A percentile compares a stretch with the other conserved stretches of the same genome.
Conservation (phyloP, 371 early-diverging fungal species). For the Apophysomyces ossiformis region DNA sequence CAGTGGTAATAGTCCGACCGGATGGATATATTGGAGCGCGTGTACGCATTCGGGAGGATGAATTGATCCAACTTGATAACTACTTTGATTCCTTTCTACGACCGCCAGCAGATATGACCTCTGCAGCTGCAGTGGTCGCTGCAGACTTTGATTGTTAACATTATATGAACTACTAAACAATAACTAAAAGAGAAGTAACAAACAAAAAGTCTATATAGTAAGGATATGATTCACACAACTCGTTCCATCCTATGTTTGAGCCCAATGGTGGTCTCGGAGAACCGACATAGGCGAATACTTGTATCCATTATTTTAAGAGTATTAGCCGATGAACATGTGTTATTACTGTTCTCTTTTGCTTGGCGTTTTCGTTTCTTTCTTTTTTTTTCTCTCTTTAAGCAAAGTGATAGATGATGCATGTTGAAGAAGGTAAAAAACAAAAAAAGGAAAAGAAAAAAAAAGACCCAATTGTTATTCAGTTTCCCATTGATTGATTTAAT, state of each 20-base stretch:
- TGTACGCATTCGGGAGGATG: constrained; percentile 9
- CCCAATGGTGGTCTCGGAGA: background rate
- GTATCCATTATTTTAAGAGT: background rate
- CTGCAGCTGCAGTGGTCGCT: constrained; percentile 42
- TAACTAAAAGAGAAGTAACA: background rate
- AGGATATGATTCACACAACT: too few relatives aligned
- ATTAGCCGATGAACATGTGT: background rate
- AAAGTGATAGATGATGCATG: background rate
- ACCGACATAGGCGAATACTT: constrained; percentile 2
- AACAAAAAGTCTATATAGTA: background rate
- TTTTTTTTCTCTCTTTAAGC: background rate
- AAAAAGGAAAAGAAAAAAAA: too few relatives aligned
- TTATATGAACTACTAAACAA: background rate
- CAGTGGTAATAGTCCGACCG: constrained; percentile 27
- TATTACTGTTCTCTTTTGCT: background rate
- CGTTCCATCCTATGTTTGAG: too few relatives aligned
- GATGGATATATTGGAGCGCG: constrained; percentile 21
- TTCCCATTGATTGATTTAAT: too few relatives aligned
- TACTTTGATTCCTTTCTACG: constrained; percentile 43
- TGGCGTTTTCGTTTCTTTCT: background rate
- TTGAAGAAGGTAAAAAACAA: background rate
- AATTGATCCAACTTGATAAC: constrained; percentile 19
- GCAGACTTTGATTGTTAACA: constrained; percentile 25
- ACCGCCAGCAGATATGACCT: constrained; percentile 34
- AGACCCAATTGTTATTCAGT: too few relatives aligned